phyloP scores from a whole-genome alignment of 768 basidiomycete species.

The Trametes cubensis region DNA sequence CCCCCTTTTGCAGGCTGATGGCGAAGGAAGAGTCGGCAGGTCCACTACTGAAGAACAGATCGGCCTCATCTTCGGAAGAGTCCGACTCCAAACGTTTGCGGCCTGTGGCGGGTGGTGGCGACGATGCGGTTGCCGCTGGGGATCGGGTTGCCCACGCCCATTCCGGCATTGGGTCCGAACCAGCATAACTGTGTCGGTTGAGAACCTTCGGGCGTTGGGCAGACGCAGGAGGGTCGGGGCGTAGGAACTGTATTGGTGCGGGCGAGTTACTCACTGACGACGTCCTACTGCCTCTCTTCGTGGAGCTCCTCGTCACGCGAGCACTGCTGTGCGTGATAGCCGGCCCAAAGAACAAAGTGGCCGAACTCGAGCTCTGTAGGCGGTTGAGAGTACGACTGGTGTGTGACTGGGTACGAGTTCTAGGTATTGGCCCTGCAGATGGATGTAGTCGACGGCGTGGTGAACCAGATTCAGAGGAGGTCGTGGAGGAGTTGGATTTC shows the following conservation, averaged over 20 bases:
- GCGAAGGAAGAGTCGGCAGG: slow-evolving; percentile 53
- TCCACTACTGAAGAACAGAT: slow-evolving; percentile 41
- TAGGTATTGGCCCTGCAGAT: slow-evolving; percentile 39
- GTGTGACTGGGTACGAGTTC: slow-evolving; percentile 40
- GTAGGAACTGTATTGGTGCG: slow-evolving; percentile 19
- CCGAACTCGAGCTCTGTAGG: slow-evolving; percentile 54
- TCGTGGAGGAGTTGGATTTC: slow-evolving; percentile 39
- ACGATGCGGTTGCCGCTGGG: slow-evolving; percentile 19
- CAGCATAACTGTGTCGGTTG: slow-evolving; percentile 71
- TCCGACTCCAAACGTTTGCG: slow-evolving; percentile 27
- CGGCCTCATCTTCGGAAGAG: slow-evolving; percentile 30
- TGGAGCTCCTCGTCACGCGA: not conserved
- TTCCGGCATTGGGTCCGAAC: slow-evolving; percentile 37
- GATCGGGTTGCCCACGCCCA: slow-evolving; percentile 22
- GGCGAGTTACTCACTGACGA: slow-evolving; percentile 9
- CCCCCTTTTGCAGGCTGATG: slow-evolving; percentile 51
- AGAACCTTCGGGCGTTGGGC: slow-evolving; percentile 35
- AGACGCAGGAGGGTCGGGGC: not conserved
- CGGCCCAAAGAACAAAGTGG: slow-evolving; percentile 72
- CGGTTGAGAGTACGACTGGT: slow-evolving; percentile 47
- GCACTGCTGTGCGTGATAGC: slow-evolving; percentile 38
- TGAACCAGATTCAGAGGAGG: slow-evolving; percentile 54
- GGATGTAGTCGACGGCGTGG: slow-evolving; percentile 59
- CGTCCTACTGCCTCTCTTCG: slow-evolving; percentile 6
- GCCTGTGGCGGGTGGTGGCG: slow-evolving; percentile 16